Evolutionary conservation across 495 filamentous ascomycete genomes (phyloP).

Genomic region (Neurospora sp.): DNA sequence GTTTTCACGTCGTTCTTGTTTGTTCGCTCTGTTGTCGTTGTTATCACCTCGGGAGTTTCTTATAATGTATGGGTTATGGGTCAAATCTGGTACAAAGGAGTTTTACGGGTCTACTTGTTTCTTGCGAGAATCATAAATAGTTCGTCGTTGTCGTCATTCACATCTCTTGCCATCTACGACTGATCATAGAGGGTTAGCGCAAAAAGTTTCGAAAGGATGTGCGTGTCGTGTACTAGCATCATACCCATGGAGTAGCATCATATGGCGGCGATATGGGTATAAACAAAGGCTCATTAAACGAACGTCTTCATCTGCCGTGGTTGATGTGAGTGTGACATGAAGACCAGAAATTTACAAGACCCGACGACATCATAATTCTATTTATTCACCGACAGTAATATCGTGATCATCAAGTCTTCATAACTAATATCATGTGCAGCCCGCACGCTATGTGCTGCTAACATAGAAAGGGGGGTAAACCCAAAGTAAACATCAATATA

Average conservation of each 20-base stretch:
- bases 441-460: neutral
- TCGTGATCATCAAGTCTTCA: neutral
- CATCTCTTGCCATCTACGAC: neutral
- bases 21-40: conserved; percentile 1
- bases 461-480: neutral
- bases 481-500: neutral
- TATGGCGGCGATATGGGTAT: neutral
- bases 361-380: no score
- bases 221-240: neutral
- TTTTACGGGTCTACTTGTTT: conserved; percentile 1
- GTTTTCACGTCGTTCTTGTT: neutral
- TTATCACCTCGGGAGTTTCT: neutral
- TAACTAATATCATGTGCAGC: neutral
- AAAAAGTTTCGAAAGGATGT: neutral
- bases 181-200: neutral
- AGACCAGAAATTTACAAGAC: no score
- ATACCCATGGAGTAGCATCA: neutral
- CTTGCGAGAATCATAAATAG: neutral
- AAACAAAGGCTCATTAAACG: neutral
- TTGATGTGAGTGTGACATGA: no score
- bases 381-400: neutral
- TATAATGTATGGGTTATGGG: conserved; percentile 1
- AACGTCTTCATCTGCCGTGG: neutral
- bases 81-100: neutral
- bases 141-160: neutral